A percentile compares a stretch with the other conserved stretches of the same genome.
Evolutionary conservation across 2,329 filamentous ascomycete species (phyloP).

Genomic region (Colletotrichum navitas): DNA sequence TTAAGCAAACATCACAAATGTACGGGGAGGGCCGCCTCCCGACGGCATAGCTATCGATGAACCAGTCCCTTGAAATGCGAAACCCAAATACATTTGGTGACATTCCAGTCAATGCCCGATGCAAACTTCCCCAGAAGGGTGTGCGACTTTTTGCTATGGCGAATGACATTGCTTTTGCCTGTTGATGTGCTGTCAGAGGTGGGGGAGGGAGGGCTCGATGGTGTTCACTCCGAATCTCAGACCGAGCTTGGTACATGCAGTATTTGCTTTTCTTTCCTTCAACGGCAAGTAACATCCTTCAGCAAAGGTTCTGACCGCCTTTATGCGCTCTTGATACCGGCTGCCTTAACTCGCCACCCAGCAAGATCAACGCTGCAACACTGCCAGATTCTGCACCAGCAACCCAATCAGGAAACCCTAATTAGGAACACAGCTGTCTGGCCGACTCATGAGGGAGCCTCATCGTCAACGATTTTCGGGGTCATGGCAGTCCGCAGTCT

Average conservation of each 20-base stretch:
- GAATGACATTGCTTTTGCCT: neutral
- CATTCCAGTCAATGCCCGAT: too few relatives aligned
- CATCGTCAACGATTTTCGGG: neutral
- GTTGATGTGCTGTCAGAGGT: neutral
- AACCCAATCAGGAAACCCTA: neutral
- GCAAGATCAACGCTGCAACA: neutral
- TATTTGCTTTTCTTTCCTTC: neutral
- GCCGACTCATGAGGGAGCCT: neutral
- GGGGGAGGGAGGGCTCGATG: neutral
- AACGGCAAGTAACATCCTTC: neutral
- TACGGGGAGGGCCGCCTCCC: neutral
- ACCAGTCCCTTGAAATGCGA: neutral
- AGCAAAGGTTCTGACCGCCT: conserved; percentile 9
- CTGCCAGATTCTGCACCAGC: neutral
- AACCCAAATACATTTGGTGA: too few relatives aligned
- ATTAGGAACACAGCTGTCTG: neutral
- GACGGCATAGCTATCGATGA: neutral
- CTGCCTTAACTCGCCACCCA: neutral
- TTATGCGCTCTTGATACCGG: neutral
- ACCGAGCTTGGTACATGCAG: neutral
- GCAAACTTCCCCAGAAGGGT: neutral
- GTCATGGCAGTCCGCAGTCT: neutral
- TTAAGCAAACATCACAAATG: neutral
- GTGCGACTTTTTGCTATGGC: neutral
- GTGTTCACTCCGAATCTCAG: neutral